A percentile compares a stretch with the other conserved stretches of the same genome.
Conservation (phyloP, 805 yeast species). For the Clavispora asparagi region DNA sequence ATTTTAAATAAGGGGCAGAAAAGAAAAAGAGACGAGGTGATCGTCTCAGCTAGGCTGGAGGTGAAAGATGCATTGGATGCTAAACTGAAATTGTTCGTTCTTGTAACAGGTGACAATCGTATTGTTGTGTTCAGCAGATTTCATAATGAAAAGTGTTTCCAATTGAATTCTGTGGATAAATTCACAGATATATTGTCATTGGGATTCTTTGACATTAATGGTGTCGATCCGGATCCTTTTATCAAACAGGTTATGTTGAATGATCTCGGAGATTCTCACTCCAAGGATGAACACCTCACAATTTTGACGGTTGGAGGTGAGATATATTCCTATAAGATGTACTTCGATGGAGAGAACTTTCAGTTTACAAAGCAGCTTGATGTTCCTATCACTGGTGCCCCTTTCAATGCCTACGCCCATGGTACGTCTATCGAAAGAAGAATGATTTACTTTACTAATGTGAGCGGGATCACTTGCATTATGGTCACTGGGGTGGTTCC, state of each 20-base stretch:
- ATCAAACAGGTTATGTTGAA: slow-evolving; percentile 63
- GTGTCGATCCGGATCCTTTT: slow-evolving; percentile 63
- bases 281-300: slow-evolving; percentile 59
- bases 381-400: slow-evolving; percentile 64
- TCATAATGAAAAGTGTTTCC: slow-evolving; percentile 49
- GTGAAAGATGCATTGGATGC: slow-evolving; percentile 7
- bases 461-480: slow-evolving; percentile 55
- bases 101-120: slow-evolving; percentile 75
- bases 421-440: slow-evolving; percentile 69
- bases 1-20: slow-evolving; percentile 24
- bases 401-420: slow-evolving; percentile 66
- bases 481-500: slow-evolving; percentile 75
- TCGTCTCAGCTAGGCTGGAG: slow-evolving; percentile 13
- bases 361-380: slow-evolving; percentile 41
- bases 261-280: slow-evolving; percentile 54
- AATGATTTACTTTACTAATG: slow-evolving; percentile 51
- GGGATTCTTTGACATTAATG: slow-evolving; percentile 45
- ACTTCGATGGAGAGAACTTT: slow-evolving; percentile 41
- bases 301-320: slow-evolving; percentile 81
- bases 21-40: slow-evolving; percentile 19
- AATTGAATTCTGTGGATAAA: slow-evolving; percentile 44
- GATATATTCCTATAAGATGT: slow-evolving; percentile 59
- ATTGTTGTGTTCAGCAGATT: slow-evolving; percentile 58
- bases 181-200: slow-evolving; percentile 41
- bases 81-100: slow-evolving; percentile 44